A percentile compares a stretch with the other conserved stretches of the same genome.
These are phyloP conservation scores for Hypocreales sp. DNA, from an alignment of 2,329 filamentous ascomycete species.

Conservation along the genomic window DNA sequence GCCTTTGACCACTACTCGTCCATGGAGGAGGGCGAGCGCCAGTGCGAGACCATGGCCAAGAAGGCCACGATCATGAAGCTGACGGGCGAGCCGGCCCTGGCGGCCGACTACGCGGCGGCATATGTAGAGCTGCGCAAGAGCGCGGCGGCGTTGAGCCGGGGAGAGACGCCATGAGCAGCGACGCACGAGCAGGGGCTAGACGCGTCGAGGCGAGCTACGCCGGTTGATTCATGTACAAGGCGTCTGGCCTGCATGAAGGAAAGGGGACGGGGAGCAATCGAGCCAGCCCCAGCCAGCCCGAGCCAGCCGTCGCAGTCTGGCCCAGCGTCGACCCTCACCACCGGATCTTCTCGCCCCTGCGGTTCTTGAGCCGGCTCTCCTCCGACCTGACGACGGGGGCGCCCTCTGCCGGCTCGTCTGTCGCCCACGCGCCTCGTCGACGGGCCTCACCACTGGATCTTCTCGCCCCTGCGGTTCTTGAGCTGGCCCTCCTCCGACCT, in stretches of 20 bases:
- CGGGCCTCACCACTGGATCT: slow-evolving; percentile 23
- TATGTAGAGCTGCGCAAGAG: slow-evolving; percentile 42
- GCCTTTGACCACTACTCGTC: slow-evolving; percentile 49
- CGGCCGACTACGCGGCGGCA: slow-evolving; percentile 50
- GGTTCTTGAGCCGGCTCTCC: slow-evolving; percentile 18
- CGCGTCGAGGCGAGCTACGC: no score
- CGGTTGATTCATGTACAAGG: no score
- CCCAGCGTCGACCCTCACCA: no score
- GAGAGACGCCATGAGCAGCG: no score
- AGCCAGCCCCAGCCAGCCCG: no score
- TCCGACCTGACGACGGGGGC: slow-evolving; percentile 7
- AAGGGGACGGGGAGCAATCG: no score
- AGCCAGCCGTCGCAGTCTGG: no score
- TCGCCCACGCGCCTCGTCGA: slow-evolving; percentile 90
- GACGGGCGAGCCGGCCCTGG: slow-evolving; percentile 45
- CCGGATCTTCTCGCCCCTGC: slow-evolving; percentile 20
- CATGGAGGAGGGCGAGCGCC: slow-evolving; percentile 48
- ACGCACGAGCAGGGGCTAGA: no score
- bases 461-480: slow-evolving; percentile 21
- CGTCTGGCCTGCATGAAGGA: no score
- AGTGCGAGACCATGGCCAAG: slow-evolving; percentile 70
- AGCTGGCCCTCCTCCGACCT: slow-evolving; percentile 12
- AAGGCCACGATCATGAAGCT: slow-evolving; percentile 63
- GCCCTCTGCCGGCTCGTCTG: slow-evolving; percentile 36
- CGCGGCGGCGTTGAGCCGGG: slow-evolving; percentile 15